Percentiles rank a stretch among this genome's conserved stretches.
phyloP scores from a whole-genome alignment of 2,329 filamentous ascomycete species.

The Ustilaginoidea virens region DNA sequence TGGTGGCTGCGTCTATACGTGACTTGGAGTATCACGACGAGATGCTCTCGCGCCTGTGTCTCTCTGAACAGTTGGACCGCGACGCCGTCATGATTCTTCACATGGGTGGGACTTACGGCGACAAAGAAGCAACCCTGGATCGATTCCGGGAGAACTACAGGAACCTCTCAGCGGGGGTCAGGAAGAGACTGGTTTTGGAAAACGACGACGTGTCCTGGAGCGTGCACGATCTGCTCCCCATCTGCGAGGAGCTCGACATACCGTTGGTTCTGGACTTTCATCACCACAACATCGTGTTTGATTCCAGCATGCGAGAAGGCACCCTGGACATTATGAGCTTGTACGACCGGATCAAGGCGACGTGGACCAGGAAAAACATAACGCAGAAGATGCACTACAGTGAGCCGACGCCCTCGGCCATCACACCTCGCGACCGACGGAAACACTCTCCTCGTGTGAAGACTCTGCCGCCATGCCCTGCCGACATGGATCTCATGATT shows the following conservation, averaged over 20 bases:
- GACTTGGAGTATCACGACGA: constrained; percentile 85
- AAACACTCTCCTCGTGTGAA: constrained; percentile 74
- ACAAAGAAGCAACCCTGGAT: constrained; percentile 64
- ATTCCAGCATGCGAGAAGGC: constrained; percentile 60
- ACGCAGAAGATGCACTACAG: constrained; percentile 97
- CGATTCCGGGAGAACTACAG: constrained; percentile 66
- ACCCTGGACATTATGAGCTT: constrained; percentile 64
- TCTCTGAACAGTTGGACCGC: constrained; percentile 63
- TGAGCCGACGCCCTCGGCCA: constrained; percentile 47
- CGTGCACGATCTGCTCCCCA: constrained; percentile 78
- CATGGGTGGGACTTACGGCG: constrained; percentile 81
- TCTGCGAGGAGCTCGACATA: constrained; percentile 90
- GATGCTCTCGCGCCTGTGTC: constrained; percentile 58
- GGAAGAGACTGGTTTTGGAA: constrained; percentile 71
- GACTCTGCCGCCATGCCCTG: constrained; percentile 65
- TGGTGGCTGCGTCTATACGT: constrained; percentile 60
- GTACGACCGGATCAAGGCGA: constrained; percentile 63
- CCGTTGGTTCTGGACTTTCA: constrained; percentile 87
- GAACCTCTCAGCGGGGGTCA: constrained; percentile 50
- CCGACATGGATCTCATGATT: constrained; percentile 94
- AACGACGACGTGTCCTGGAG: constrained; percentile 90
- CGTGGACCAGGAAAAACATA: constrained; percentile 73
- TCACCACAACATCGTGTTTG: constrained; percentile 90
- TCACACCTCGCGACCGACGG: constrained; percentile 62
- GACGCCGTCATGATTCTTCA: constrained; percentile 93